Base-by-base conservation (phyloP, 805 yeast genomes). In the Maudiozyma serrabonitensis region DNA sequence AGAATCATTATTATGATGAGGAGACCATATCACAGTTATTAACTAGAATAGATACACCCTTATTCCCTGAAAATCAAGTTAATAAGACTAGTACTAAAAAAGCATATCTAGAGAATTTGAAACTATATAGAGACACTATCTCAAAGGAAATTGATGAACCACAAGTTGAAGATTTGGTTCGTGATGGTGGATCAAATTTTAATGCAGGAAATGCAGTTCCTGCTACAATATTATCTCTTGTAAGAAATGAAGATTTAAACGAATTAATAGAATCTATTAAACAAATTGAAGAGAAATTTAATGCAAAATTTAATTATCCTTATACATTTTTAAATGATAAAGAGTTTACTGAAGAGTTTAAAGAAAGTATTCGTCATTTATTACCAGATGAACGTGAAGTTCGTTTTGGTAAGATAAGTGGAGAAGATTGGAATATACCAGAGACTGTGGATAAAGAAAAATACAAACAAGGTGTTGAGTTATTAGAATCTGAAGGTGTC, bases 321-420 rank as follows among this genome's bases (percentile, higher is more conserved):
- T 87, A 87, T 69, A 86, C 87, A 1, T 84, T 87, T 51, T 61
- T 87, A 39, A 87, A 87, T 60, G 95, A 88, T 59, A 71, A 69
- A 48, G 80, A 80, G 4, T 87, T 87, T 61, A 67, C 78, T 1
- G 75, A 78, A 0, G 62, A 62, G 25, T 87, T 87, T 69, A 82
- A 72, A 59, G 55, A 64, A 4, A 60, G 61, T 19, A 70, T 86
- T 41, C 47, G 52, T 38, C 58, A 62, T 12, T 60, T 66, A 6
- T 75, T 80, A 0, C 69, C 54, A 46, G 52, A 75, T 0, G 72
- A 63, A 19, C 67, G 81, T 1, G 63, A 69, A 25, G 63, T 72
- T 34, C 69, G 66, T 50, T 81, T 79, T 56, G 82, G 78, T 31
- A 54, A 21, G 38, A 68, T 72, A 42, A 73, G 70, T 28, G 64